Evolutionary conservation across 192 early-diverging fungal species (phyloP), one percentile per base, ranked within the genome.

Genomic region (Coemansia sp.): DNA sequence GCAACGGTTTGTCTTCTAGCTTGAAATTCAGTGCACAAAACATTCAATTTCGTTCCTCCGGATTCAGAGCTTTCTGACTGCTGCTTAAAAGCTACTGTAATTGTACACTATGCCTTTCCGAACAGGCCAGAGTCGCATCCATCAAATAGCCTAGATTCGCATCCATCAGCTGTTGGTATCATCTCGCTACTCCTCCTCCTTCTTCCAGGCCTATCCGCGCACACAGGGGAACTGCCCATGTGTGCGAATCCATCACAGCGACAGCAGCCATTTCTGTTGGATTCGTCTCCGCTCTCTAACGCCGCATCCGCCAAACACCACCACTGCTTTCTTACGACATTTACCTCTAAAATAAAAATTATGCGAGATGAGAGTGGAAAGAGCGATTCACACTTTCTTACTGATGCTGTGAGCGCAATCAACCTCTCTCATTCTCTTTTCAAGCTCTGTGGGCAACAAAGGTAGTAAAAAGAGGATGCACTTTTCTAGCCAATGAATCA

Each of bases 321-420:
- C 46, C 1, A 19, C 59, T 36, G 19, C 40, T 7, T 37, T 37
- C 39, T 26, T 64, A 41, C 55, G 65, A 66, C 40, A 66, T 32
- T 58, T 66, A 66, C 65, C 65, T 66, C 65, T 66, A 40, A 5
- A 26, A 56, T 66, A 45, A 64, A 41, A 64, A 64, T 45, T 21
- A 64, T 40, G 63, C 51, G 51, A 48, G 55, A 56, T 39, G 40
- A 51, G 49, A 45, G 65, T 57, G 54, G 22, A 66, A 66, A 66
- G 65, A 66, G 65, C 54, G 65, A 66, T 40, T 21, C 54, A 26
- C 15, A 39, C 40, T 9, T 41, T 6, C 19, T 52, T 66, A 42
- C 54, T 65, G 22, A 13, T 8, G 18, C 41, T n/a, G 40, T 54
- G 4, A n/a, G 40, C 18, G 52, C 63, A 45, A 54, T 64, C 62